Evolutionary conservation across 1,284 basidiomycete genomes (phyloP).

Genomic region (Mycosarcoma mackinlayi): DNA sequence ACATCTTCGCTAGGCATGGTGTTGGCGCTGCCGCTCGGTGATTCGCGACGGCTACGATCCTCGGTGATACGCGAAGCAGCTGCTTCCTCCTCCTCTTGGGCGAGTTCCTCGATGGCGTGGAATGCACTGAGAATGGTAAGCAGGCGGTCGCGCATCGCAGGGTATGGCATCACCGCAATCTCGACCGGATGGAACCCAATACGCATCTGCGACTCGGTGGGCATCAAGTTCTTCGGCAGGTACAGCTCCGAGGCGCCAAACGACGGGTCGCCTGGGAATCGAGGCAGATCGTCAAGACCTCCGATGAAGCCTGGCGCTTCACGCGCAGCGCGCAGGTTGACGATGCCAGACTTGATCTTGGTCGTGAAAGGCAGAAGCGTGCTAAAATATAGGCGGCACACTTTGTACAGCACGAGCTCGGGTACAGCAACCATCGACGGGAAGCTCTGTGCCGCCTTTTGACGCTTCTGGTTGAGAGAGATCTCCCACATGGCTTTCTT

Average conservation of each 20-base stretch:
- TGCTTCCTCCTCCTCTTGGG: conserved; percentile 21
- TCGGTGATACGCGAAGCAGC: conserved; percentile 30
- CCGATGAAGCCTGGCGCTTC: conserved; percentile 28
- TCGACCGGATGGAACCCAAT: conserved; percentile 50
- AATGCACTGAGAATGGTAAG: conserved; percentile 47
- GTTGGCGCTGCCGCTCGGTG: not conserved
- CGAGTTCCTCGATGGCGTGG: conserved; percentile 39
- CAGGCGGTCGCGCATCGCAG: conserved; percentile 42
- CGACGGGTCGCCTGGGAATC: conserved; percentile 38
- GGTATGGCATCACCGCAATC: conserved; percentile 47
- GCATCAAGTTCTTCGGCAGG: conserved; percentile 49
- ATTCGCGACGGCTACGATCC: not conserved
- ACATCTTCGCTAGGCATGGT: not conserved
- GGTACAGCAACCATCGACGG: conserved; percentile 48
- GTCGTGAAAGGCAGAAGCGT: conserved; percentile 47
- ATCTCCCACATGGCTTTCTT: conserved; percentile 47
- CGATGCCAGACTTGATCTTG: conserved; percentile 47
- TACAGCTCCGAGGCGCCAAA: conserved; percentile 23
- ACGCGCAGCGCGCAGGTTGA: conserved; percentile 45
- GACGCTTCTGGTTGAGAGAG: conserved; percentile 43
- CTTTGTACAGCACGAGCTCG: conserved; percentile 50
- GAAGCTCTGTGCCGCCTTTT: conserved; percentile 40
- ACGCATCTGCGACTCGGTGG: conserved; percentile 49
- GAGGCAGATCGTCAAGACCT: conserved; percentile 41
- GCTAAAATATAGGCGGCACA: conserved; percentile 52